phyloP scores from a whole-genome alignment of 768 basidiomycete species.

The Rhodocollybia butyracea region DNA sequence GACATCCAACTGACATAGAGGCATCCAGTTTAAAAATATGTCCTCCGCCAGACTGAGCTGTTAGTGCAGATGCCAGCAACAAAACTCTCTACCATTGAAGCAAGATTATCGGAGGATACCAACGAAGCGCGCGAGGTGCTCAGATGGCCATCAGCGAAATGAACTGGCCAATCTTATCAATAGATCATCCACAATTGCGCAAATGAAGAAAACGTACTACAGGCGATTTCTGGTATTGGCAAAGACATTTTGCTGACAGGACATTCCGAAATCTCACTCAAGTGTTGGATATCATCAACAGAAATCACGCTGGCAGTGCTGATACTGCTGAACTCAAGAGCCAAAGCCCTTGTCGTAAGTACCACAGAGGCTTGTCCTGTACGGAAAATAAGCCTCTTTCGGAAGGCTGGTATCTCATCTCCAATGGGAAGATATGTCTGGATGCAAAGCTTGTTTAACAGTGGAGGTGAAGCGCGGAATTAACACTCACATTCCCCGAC shows the following conservation, averaged over 20 bases:
- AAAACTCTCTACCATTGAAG: conserved; percentile 2
- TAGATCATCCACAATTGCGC: not conserved
- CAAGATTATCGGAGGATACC: not conserved
- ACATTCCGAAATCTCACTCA: not conserved
- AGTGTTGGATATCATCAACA: conserved; percentile 3
- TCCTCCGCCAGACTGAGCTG: not conserved
- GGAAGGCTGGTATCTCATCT: not conserved
- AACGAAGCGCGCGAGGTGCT: not conserved
- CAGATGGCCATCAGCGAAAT: not conserved
- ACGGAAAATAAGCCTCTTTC: conserved; percentile 6
- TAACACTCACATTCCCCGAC: conserved; percentile 5
- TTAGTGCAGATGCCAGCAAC: not conserved
- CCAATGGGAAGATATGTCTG: conserved; percentile 7
- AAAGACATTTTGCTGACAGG: not conserved
- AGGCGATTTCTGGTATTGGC: not conserved
- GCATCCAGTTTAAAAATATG: conserved; percentile 3
- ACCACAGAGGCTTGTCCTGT: not conserved
- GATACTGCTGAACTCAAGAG: not conserved
- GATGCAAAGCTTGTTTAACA: not conserved
- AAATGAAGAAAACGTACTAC: not conserved
- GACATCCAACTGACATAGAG: not conserved
- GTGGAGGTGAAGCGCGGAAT: not conserved
- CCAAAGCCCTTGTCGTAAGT: not conserved
- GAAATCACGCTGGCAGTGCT: not conserved
- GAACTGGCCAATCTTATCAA: not conserved